Base-by-base conservation (phyloP, 768 basidiomycete genomes). In the Leccinum broughii region DNA sequence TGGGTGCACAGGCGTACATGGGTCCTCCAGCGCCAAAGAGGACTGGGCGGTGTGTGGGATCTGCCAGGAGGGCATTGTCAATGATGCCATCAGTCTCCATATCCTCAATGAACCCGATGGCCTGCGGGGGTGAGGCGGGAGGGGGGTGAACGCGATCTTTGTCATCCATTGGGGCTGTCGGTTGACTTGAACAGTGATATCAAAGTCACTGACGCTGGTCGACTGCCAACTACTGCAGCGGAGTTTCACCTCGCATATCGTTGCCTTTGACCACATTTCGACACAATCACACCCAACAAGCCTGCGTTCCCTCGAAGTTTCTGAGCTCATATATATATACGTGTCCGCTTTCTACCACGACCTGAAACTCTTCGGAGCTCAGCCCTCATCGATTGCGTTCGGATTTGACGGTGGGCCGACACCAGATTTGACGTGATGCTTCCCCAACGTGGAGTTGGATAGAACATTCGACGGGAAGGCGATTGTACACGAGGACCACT, bases 1-100 rank as follows among this genome's bases (percentile, higher is more conserved):
- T 32, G 20, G 17, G 11, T 6, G 56, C 14, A 28, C 8, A 24
- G 13, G 75, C 83, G 70, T 60, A 90, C 89, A 89, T 84, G n/a
- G 86, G 83, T 5, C 90, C 89, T 15, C 87, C 88, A 55, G 90
- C 90, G 20, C 87, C 86, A 68, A 92, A 92, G 48, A 80, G 72
- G 51, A 80, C 78, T 6, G 88, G 89, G 4, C 81, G 86, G 20
- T 56, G 63, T 39, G 58, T 55, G 9, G 59, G 65, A 62, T 65
- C 69, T 20, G 57, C 48, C 26, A 55, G 60, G 30, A 63, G 56
- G 53, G 55, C 30, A 28, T 56, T 62, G 50, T 70, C 63, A 50
- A 61, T 44, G 55, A 51, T 54, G 46, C 59, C 52, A 7, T 67
- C 68, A 14, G 28, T 55, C 58, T 63, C 65, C 72, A 74, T 75